Percentiles rank a stretch among this genome's conserved stretches.
Evolutionary conservation across 169 alveolate genomes (phyloP).

Genomic region (Plasmodium coatneyi): DNA sequence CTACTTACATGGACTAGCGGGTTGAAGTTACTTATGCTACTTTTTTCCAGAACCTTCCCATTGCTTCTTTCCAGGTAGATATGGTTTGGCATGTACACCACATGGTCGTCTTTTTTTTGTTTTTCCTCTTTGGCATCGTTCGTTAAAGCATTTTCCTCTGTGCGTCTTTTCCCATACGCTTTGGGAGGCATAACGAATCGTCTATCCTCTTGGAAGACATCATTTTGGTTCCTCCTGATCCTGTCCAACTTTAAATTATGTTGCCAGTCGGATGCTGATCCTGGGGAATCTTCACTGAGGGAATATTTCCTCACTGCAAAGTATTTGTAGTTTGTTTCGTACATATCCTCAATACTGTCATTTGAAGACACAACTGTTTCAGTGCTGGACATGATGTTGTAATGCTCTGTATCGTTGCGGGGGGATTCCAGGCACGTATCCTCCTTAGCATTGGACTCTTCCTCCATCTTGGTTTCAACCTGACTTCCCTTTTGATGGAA

Average conservation of each 20-base stretch:
- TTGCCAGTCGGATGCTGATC: neutral
- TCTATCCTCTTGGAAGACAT: neutral
- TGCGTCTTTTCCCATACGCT: neutral
- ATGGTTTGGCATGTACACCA: too few species aligned
- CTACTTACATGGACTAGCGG: constrained; percentile 14
- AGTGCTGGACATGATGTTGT: constrained; percentile 42
- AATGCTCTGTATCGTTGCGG: constrained; percentile 25
- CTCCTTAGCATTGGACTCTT: neutral
- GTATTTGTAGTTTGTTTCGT: constrained; percentile 27
- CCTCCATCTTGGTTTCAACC: neutral
- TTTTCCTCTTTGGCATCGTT: too few species aligned
- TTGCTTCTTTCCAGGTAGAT: neutral
- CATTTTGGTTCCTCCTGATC: neutral
- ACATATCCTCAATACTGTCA: constrained; percentile 26
- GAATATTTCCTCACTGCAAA: neutral
- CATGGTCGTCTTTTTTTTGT: too few species aligned
- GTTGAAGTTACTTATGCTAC: constrained; percentile 17
- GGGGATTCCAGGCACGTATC: neutral
- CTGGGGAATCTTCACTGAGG: neutral
- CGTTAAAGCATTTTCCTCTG: too few species aligned
- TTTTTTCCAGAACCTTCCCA: neutral
- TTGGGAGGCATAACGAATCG: neutral
- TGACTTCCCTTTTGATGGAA: neutral
- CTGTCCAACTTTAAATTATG: neutral
- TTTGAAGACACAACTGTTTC: constrained; percentile 26